phyloP scores from a whole-genome alignment of 805 yeast genomes.

The Debaryomyces maramus region DNA sequence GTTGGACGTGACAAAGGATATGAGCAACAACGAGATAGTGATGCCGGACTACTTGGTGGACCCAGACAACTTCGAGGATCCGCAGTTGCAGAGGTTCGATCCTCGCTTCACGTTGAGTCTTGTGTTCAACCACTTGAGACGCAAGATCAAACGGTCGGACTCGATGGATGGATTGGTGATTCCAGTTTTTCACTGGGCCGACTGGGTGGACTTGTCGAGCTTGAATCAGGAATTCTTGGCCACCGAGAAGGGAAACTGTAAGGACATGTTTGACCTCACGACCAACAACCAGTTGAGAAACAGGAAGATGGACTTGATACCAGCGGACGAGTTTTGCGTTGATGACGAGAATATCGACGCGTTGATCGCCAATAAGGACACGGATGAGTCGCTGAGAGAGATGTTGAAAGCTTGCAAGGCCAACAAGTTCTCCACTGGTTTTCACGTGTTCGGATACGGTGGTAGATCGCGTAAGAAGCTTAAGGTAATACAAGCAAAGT shows the following conservation, averaged over 20 bases:
- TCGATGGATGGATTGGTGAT: slow-evolving; percentile 10
- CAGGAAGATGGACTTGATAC: slow-evolving; percentile 11
- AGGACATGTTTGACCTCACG: slow-evolving; percentile 16
- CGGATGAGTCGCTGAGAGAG: slow-evolving; percentile 5
- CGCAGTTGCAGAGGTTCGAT: slow-evolving; percentile 21
- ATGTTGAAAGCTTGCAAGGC: slow-evolving; percentile 8
- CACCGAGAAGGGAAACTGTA: slow-evolving; percentile 18
- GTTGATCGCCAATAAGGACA: slow-evolving; percentile 4
- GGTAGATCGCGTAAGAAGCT: slow-evolving; percentile 29
- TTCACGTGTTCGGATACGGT: slow-evolving; percentile 37
- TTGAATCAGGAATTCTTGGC: slow-evolving; percentile 17
- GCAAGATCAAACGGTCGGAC: slow-evolving; percentile 7
- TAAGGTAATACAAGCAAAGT: slow-evolving; percentile 34
- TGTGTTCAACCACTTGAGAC: slow-evolving; percentile 17
- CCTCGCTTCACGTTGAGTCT: slow-evolving; percentile 30
- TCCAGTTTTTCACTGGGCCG: slow-evolving; percentile 36
- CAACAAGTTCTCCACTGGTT: slow-evolving; percentile 29
- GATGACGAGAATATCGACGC: slow-evolving; percentile 22
- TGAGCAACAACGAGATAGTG: slow-evolving; percentile 6
- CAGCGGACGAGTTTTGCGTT: slow-evolving; percentile 22
- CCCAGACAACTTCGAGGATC: slow-evolving; percentile 6
- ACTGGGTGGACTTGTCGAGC: slow-evolving; percentile 25
- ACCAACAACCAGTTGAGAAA: slow-evolving; percentile 11
- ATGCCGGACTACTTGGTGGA: slow-evolving; percentile 16
- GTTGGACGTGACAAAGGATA: slow-evolving; percentile 8